phyloP scores from a whole-genome alignment of 805 yeast genomes.

The Sugiyamaella boreocaroliniensis region DNA sequence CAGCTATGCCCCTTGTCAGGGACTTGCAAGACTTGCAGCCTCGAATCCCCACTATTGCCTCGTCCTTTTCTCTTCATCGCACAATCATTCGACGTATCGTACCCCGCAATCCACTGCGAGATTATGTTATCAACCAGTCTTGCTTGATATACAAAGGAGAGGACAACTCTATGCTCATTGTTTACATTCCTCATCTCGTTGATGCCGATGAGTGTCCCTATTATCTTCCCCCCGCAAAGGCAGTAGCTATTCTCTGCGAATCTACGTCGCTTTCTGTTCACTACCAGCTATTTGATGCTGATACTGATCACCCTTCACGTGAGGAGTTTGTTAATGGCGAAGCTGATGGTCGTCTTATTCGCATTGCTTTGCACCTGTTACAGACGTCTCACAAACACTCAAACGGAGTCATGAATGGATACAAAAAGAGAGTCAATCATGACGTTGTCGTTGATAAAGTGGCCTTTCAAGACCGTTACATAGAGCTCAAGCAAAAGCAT shows the following conservation, averaged over 20 bases:
- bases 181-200: conserved; percentile 70
- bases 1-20: conserved; percentile 28
- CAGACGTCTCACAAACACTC: conserved; percentile 82
- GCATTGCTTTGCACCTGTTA: conserved; percentile 75
- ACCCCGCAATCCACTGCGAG: conserved; percentile 89
- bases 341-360: conserved; percentile 50
- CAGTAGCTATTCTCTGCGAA: conserved; percentile 62
- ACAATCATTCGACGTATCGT: conserved; percentile 71
- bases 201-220: conserved; percentile 64
- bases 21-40: conserved; percentile 18
- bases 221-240: conserved; percentile 79
- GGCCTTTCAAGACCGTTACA: conserved; percentile 75
- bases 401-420: conserved; percentile 74
- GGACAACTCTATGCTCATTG: conserved; percentile 41
- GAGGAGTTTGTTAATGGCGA: neutral
- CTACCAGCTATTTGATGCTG: conserved; percentile 46
- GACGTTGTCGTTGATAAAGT: conserved; percentile 80
- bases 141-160: conserved; percentile 44
- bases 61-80: conserved; percentile 14
- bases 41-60: conserved; percentile 7
- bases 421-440: conserved; percentile 81
- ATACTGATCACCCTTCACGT: neutral
- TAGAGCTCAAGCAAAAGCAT: conserved; percentile 72
- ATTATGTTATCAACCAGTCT: conserved; percentile 75
- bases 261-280: conserved; percentile 53